Base-by-base conservation (phyloP, 1,284 basidiomycete genomes). In the Sanghuangporus sanghuang region DNA sequence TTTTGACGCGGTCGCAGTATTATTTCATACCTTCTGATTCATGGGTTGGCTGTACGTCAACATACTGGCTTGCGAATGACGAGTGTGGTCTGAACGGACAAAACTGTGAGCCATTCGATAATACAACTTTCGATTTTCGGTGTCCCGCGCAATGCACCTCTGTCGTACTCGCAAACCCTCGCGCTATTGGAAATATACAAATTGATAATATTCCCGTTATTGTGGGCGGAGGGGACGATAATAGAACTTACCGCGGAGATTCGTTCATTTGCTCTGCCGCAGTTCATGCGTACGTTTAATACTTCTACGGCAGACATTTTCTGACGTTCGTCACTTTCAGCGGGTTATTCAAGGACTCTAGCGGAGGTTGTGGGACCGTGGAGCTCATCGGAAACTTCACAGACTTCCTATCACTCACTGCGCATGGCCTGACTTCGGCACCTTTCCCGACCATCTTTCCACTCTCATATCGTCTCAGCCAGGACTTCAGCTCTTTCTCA, bases 211-310 rank as follows among this genome's bases (percentile, higher is more conserved):
- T 84, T 21, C 90, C 93, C 6, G 78, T 95, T 23, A 81, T 96
- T 57, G 89, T 96, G 1, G 94, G 94, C 8, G 93, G 93, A 14
- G 91, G 90, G 3, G 89, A 92, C 72, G 68, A 66, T 3, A 78
- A 86, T 56, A 70, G 73, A 35, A 92, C 91, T 2, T 95, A 95
- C 70, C 81, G 94, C 69, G 92, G 86, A 1, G 94, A 96, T 72
- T 87, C 81, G 58, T 96, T 95, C 72, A 83, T 95, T 40, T 96
- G 94, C 72, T 85, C 92, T 42, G 86, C 93, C 49, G 93, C 93
- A n/a, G 81, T 89, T 40, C 92, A 93, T 78, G 83, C 86, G 89
- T 92, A 70, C 75, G 85, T 80, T 2, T 11, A 42, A 64, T 5
- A 53, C 59, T 49, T 18, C 61, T 66, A 11, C 23, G 14, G 58